Evolutionary conservation across 2,329 filamentous ascomycete species (phyloP), one percentile per base, ranked within the genome.

Genomic region (Hymenoscyphus fructigenus): DNA sequence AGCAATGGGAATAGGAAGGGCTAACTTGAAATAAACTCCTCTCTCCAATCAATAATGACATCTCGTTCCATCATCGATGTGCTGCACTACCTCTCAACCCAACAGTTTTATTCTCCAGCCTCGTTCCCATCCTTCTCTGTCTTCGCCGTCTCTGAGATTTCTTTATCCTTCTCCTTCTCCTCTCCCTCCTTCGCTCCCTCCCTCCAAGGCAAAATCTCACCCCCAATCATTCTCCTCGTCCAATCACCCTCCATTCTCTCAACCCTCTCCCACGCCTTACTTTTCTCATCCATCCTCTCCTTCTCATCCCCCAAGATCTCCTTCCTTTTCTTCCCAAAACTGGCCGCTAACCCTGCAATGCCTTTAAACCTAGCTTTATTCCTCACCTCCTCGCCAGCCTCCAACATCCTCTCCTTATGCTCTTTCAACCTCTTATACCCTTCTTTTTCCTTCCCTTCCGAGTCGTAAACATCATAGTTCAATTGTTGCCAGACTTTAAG

Each of bases 401-500:
- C 61, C 26, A 68, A 29, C 4, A 65, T 28, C 15, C 23, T 28
- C 44, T 67, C 65, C 20, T 62, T 59, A n/a, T 36, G 29, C 15
- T 15, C 53, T 47, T 67, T 67, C 50, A 59, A 65, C 9, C 47
- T 59, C 20, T 64, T 65, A 61, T 68, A 68, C 5, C 44, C 60
- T 15, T 55, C 38, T 59, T 68, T 68, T 26, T 65, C 63, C 32
- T 44, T 62, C 0, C 55, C 10, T 20, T 20, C 26, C 0, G 26
- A 38, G 23, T 57, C 29, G 32, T 59, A 62, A 15, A 66, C 36
- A 53, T 57, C 44, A 34, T 57, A 65, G 23, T 20, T 56, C 34
- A 47, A 66, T 53, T 65, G 61, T 26, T 65, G 61, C 69, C 70
- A 71, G 6, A 66, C 38, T 32, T 61, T 62, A 57, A 72, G 70